These are phyloP conservation scores for Pelargonium australe DNA, from an alignment of 441 rosid genomes.

Conservation along the genomic window DNA sequence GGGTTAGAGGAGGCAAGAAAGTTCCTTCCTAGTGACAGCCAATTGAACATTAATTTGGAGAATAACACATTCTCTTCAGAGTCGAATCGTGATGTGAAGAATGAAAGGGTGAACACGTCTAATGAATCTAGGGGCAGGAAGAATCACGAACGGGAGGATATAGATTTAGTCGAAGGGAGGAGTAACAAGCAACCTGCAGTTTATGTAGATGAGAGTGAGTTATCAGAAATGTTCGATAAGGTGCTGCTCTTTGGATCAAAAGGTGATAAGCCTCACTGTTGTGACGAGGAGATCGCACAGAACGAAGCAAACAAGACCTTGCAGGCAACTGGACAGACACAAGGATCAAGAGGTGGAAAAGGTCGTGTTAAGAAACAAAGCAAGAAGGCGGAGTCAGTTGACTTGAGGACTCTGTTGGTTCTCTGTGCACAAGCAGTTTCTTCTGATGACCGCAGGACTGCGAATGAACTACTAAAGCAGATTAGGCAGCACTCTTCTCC, in stretches of 20 bases:
- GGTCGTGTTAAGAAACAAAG: constrained; percentile 25
- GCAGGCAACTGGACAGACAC: constrained; percentile 20
- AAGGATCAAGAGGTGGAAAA: constrained; percentile 28
- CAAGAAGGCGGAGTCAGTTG: constrained; percentile 50
- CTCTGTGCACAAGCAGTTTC: constrained; percentile 72
- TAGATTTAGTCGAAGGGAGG: constrained; percentile 45
- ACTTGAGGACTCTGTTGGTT: constrained; percentile 52
- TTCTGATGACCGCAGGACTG: constrained; percentile 47
- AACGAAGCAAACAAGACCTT: constrained; percentile 11
- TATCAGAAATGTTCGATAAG: constrained; percentile 53
- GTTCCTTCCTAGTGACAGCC: constrained; percentile 38
- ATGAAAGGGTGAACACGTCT: constrained; percentile 13
- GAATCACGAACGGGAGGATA: constrained; percentile 38
- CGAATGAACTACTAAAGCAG: constrained; percentile 50
- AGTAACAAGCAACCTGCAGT: constrained; percentile 48
- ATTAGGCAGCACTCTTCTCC: constrained; percentile 59
- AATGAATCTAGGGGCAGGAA: constrained; percentile 33
- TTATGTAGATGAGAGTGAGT: constrained; percentile 37
- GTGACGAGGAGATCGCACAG: constrained; percentile 12
- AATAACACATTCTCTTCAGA: constrained; percentile 10
- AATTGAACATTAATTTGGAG: constrained; percentile 25
- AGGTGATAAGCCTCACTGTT: constrained; percentile 16
- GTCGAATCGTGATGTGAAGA: constrained; percentile 21
- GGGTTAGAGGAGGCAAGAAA: constrained; percentile 55
- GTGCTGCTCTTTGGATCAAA: constrained; percentile 38